Percentiles rank a stretch among this genome's conserved stretches.
phyloP scores from a whole-genome alignment of 495 filamentous ascomycete species.

The Neurospora sp. region DNA sequence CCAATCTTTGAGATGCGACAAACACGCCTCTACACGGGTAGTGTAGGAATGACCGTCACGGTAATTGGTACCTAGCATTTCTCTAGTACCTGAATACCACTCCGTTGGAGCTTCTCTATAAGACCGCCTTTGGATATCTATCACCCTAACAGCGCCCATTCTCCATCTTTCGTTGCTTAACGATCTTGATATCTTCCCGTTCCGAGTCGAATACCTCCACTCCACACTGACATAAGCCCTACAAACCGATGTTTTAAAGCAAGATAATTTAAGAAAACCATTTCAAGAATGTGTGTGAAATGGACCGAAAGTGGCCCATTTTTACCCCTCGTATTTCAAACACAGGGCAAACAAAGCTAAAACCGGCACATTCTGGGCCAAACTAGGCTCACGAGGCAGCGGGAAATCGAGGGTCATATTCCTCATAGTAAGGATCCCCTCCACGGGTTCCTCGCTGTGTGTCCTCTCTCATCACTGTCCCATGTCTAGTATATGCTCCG shows the following conservation, averaged over 20 bases:
- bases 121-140: not conserved
- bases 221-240: not conserved
- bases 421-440: constrained; percentile 22
- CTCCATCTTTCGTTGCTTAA: not conserved
- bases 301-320: not conserved
- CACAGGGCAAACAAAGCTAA: not conserved
- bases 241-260: not conserved
- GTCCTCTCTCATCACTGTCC: not conserved
- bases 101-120: not conserved
- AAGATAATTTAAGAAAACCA: not conserved
- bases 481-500: not conserved
- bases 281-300: not conserved
- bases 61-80: not conserved
- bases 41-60: not conserved
- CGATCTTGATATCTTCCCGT: not conserved
- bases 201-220: not conserved
- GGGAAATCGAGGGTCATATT: constrained; percentile 31
- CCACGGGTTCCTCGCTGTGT: constrained; percentile 6
- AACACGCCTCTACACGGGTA: not conserved
- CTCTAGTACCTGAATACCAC: not conserved
- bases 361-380: not conserved
- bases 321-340: not conserved
- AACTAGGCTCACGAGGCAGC: constrained; percentile 4
- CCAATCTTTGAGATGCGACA: not conserved
- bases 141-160: not conserved